Percentiles rank a stretch among this genome's conserved stretches.
Evolutionary conservation across 345 rosid genomes (phyloP).

Genomic region (Mallotus nudiflorus): DNA sequence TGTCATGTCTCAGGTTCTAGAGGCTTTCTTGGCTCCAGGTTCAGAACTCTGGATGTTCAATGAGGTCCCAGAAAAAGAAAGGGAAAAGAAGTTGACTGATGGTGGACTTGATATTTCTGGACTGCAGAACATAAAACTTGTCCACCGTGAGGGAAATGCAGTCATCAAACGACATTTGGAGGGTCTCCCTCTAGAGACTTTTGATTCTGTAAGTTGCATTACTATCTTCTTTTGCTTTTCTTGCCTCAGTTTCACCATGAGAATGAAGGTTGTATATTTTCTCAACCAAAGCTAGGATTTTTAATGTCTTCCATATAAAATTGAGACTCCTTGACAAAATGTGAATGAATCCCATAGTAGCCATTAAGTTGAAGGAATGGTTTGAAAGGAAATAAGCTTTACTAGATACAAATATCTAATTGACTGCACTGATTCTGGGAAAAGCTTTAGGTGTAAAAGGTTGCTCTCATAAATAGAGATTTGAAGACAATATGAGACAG

Average conservation of each 20-base stretch:
- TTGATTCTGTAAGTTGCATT: constrained; percentile 84
- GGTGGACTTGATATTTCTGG: constrained; percentile 68
- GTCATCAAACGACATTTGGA: constrained; percentile 83
- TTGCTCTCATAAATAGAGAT: no score
- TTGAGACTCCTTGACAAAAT: neutral
- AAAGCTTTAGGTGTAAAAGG: neutral
- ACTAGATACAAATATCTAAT: constrained; percentile 2
- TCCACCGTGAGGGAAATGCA: constrained; percentile 86
- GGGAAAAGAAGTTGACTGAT: constrained; percentile 75
- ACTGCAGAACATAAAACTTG: constrained; percentile 65
- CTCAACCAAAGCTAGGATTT: constrained; percentile 7
- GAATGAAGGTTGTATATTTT: neutral
- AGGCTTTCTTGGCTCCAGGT: constrained; percentile 85
- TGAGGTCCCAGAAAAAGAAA: constrained; percentile 78
- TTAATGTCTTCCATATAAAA: neutral
- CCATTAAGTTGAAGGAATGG: neutral
- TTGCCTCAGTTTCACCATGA: neutral
- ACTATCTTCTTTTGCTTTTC: constrained; percentile 1
- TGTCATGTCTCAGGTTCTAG: constrained; percentile 59
- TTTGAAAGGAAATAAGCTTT: constrained; percentile 6
- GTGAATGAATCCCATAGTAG: neutral
- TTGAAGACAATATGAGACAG: no score
- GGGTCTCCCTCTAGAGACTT: constrained; percentile 79
- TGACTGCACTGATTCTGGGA: neutral
- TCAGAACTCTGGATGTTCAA: constrained; percentile 96